A percentile compares a stretch with the other conserved stretches of the same genome.
Evolutionary conservation across 306 rosid species (phyloP).

Genomic region (Senna siamea): DNA sequence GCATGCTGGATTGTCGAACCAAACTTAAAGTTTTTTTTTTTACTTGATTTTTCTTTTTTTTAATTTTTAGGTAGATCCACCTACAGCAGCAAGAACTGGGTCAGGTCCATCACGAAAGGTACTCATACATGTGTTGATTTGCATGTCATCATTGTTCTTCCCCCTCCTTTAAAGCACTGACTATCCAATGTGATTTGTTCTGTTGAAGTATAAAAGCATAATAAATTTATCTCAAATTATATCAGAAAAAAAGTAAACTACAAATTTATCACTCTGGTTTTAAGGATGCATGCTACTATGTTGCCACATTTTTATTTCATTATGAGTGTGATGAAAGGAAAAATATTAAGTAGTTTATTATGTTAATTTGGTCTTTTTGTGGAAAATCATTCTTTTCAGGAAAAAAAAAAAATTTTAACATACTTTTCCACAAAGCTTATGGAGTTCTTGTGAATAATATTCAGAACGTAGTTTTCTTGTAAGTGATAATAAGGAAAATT

Average conservation of each 20-base stretch:
- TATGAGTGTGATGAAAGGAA: conserved; percentile 3
- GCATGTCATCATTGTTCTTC: conserved; percentile 35
- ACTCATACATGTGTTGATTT: conserved; percentile 34
- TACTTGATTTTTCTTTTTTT: too few species aligned
- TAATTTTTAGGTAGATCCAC: conserved; percentile 88
- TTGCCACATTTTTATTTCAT: not conserved
- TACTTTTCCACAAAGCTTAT: not conserved
- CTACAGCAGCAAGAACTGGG: conserved; percentile 72
- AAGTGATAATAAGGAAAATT: not conserved
- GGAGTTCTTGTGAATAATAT: not conserved
- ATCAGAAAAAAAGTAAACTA: not conserved
- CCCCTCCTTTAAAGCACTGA: conserved; percentile 11
- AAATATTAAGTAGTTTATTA: conserved; percentile 10
- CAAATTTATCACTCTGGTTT: not conserved
- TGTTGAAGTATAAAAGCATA: not conserved
- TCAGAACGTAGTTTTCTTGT: not conserved
- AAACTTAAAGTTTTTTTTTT: conserved; percentile 16
- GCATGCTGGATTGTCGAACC: conserved; percentile 34
- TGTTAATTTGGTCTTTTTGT: not conserved
- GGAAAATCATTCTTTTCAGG: not conserved
- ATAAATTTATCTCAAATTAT: not conserved
- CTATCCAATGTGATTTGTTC: not conserved
- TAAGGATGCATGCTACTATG: not conserved
- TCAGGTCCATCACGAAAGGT: conserved; percentile 96
- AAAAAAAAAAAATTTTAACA: not conserved